Conservation (phyloP, 2,329 filamentous ascomycete species). For the Fusarium albidum region DNA sequence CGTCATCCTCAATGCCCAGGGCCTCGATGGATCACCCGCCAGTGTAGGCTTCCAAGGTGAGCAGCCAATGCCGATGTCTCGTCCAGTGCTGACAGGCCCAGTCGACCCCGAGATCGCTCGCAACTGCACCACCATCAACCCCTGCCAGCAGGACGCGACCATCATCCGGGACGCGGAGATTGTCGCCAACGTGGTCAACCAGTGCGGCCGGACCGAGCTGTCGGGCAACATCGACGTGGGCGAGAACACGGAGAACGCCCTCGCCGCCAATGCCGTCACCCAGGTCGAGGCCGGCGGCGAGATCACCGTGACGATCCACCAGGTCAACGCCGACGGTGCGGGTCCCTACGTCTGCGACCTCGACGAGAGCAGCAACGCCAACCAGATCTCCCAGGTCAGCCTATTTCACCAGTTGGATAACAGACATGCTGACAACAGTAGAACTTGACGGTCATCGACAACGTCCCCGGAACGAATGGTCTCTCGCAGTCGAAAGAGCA, state of each 20-base stretch:
- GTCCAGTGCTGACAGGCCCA: slow-evolving; percentile 26
- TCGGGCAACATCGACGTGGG: slow-evolving; percentile 69
- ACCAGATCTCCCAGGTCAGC: slow-evolving; percentile 25
- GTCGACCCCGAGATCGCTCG: slow-evolving; percentile 64
- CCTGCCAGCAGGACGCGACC: slow-evolving; percentile 72
- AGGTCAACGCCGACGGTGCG: slow-evolving; percentile 73
- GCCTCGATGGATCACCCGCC: slow-evolving; percentile 53
- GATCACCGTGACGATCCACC: slow-evolving; percentile 68
- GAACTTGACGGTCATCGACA: slow-evolving; percentile 62
- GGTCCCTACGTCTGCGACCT: slow-evolving; percentile 65
- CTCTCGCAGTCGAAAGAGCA: slow-evolving; percentile 64
- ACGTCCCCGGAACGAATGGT: slow-evolving; percentile 65
- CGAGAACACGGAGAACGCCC: slow-evolving; percentile 61
- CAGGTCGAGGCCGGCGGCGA: slow-evolving; percentile 56
- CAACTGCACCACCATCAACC: slow-evolving; percentile 70
- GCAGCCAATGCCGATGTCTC: fast-evolving
- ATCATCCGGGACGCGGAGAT: slow-evolving; percentile 68
- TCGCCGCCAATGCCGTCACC: slow-evolving; percentile 56
- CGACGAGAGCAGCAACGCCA: slow-evolving; percentile 55
- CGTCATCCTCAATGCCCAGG: slow-evolving; percentile 57
- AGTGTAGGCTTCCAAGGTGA: slow-evolving; percentile 61
- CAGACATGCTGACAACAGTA: slow-evolving; percentile 3
- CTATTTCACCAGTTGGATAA: fast-evolving
- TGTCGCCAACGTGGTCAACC: slow-evolving; percentile 59
- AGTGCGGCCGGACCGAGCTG: slow-evolving; percentile 69